Evolutionary conservation across 768 basidiomycete species (phyloP).

Genomic region (Mycena alexandri): DNA sequence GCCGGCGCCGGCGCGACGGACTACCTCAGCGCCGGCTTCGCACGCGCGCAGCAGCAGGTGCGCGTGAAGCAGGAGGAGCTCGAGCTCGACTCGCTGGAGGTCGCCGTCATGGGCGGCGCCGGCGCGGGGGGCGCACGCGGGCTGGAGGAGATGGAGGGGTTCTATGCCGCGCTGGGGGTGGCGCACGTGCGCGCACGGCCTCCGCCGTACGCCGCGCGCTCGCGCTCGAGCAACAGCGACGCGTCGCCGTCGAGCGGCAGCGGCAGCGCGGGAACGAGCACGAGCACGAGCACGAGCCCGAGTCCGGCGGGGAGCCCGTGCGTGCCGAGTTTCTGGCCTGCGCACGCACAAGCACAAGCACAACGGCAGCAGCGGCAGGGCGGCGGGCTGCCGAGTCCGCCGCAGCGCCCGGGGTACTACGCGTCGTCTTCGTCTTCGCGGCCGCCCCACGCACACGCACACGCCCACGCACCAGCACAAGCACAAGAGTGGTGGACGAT

Average conservation of each 20-base stretch:
- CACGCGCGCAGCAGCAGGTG: not conserved
- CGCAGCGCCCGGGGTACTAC: constrained; percentile 27
- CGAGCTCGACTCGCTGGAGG: not conserved
- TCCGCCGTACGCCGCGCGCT: too few relatives aligned
- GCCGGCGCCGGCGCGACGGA: not conserved
- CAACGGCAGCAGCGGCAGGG: not conserved
- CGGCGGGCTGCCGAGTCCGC: constrained; percentile 27
- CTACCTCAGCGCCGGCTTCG: not conserved
- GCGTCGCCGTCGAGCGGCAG: not conserved
- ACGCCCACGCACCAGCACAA: not conserved
- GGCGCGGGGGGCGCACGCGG: too few relatives aligned
- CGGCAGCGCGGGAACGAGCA: too few relatives aligned
- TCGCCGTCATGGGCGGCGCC: too few relatives aligned
- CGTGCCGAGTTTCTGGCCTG: constrained; percentile 5
- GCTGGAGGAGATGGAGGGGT: constrained; percentile 16
- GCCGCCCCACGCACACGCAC: too few relatives aligned
- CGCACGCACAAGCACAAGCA: too few relatives aligned
- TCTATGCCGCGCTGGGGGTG: constrained; percentile 21
- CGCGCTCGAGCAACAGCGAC: too few relatives aligned
- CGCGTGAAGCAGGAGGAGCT: constrained; percentile 16
- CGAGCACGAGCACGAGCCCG: not conserved
- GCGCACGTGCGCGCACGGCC: too few relatives aligned
- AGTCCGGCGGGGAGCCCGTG: constrained; percentile 20
- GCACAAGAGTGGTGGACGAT: not conserved
- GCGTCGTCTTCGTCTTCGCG: not conserved